These are phyloP conservation scores for Brettanomyces sp. DNA, from an alignment of 805 yeast species.

Conservation along the genomic window DNA sequence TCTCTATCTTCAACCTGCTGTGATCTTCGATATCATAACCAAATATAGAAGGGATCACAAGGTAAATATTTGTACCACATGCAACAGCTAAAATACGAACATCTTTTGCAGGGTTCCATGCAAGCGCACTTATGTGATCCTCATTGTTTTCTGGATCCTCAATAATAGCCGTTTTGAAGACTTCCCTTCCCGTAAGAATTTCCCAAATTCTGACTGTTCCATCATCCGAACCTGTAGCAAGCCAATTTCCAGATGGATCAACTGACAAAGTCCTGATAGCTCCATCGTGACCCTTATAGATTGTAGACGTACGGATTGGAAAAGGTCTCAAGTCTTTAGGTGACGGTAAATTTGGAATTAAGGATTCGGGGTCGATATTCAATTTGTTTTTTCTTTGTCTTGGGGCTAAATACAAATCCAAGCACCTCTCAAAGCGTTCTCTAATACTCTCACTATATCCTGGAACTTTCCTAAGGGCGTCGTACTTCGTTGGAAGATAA, in stretches of 20 bases:
- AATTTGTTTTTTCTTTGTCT: slow-evolving; percentile 85
- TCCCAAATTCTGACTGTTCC: slow-evolving; percentile 97
- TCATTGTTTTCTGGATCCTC: slow-evolving; percentile 48
- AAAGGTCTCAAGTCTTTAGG: slow-evolving; percentile 95
- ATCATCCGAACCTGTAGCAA: slow-evolving; percentile 97
- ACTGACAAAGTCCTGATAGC: slow-evolving; percentile 74
- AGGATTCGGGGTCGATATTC: slow-evolving; percentile 90
- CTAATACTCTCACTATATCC: slow-evolving; percentile 80
- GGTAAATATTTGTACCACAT: slow-evolving; percentile 70
- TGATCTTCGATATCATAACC: slow-evolving; percentile 79
- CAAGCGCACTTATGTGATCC: slow-evolving; percentile 70
- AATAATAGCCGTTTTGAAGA: slow-evolving; percentile 44
- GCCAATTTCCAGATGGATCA: slow-evolving; percentile 87
- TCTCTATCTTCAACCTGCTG: slow-evolving; percentile 70
- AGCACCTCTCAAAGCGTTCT: slow-evolving; percentile 88
- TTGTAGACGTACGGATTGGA: slow-evolving; percentile 84
- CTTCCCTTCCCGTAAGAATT: slow-evolving; percentile 88
- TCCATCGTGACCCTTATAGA: slow-evolving; percentile 75
- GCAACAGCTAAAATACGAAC: slow-evolving; percentile 77
- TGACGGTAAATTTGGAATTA: slow-evolving; percentile 92
- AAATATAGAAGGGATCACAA: slow-evolving; percentile 84
- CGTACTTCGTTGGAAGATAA: slow-evolving; percentile 74
- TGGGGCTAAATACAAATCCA: slow-evolving; percentile 93
- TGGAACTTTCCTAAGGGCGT: slow-evolving; percentile 82
- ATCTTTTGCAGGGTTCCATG: slow-evolving; percentile 79